Percentiles rank a stretch among this genome's conserved stretches.
These are phyloP conservation scores for Protomyces gravidus DNA, from an alignment of 1,139 yeast genomes.

Conservation along the genomic window DNA sequence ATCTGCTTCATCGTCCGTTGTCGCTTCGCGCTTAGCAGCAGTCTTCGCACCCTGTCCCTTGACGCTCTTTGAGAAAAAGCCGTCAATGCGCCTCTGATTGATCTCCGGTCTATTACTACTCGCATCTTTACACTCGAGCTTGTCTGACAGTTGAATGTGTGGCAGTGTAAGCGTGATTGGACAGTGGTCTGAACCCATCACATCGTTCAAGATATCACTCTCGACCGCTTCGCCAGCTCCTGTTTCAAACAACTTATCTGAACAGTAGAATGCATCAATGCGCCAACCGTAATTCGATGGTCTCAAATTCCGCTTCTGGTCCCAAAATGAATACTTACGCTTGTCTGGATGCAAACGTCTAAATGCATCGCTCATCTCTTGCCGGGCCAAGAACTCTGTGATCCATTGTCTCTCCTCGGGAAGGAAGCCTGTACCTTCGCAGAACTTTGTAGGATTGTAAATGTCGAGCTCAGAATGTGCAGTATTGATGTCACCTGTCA, in stretches of 20 bases:
- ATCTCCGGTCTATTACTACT: slow-evolving; percentile 21
- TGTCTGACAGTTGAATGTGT: neutral
- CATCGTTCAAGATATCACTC: slow-evolving; percentile 20
- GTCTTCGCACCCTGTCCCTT: slow-evolving; percentile 20
- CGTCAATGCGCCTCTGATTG: slow-evolving; percentile 21
- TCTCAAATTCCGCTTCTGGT: slow-evolving; percentile 22
- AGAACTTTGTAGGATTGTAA: slow-evolving; percentile 24
- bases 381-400: slow-evolving; percentile 4
- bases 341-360: slow-evolving; percentile 14
- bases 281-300: slow-evolving; percentile 25
- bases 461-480: slow-evolving; percentile 23
- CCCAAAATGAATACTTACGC: slow-evolving; percentile 27
- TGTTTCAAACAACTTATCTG: slow-evolving; percentile 1
- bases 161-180: slow-evolving; percentile 16
- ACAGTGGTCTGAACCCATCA: slow-evolving; percentile 27
- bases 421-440: slow-evolving; percentile 16
- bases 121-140: slow-evolving; percentile 17
- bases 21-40: slow-evolving; percentile 9
- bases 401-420: slow-evolving; percentile 28
- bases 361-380: slow-evolving; percentile 21
- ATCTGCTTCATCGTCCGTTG: slow-evolving; percentile 12
- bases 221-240: neutral
- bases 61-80: slow-evolving; percentile 19
- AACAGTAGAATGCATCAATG: slow-evolving; percentile 24
- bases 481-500: slow-evolving; percentile 27